These are phyloP conservation scores for Eleusine coracana DNA, from an alignment of 176 grass and related monocot species.

Conservation along the genomic window DNA sequence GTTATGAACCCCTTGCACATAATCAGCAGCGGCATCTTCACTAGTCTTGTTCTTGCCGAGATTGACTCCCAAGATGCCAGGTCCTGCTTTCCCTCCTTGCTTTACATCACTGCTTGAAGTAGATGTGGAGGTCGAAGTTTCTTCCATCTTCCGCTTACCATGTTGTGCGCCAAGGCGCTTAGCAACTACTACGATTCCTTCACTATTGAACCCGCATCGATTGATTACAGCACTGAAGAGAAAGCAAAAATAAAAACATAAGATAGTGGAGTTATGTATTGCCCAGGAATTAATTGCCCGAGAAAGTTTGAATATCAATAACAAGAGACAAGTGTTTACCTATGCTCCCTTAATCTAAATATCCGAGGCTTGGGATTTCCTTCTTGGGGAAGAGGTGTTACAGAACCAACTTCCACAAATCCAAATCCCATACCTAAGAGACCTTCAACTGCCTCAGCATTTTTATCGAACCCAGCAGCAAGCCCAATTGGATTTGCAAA, in stretches of 20 bases:
- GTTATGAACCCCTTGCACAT: slow-evolving; percentile 97
- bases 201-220: slow-evolving; percentile 91
- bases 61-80: slow-evolving; percentile 96
- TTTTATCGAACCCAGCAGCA: slow-evolving; percentile 98
- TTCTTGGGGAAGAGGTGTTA: slow-evolving; percentile 91
- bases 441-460: slow-evolving; percentile 91
- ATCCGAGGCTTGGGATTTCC: slow-evolving; percentile 96
- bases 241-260: slow-evolving; percentile 31
- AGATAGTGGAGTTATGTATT: slow-evolving; percentile 9
- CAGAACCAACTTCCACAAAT: slow-evolving; percentile 97
- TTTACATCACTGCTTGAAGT: slow-evolving; percentile 52
- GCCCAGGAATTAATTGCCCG: slow-evolving; percentile 3
- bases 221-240: slow-evolving; percentile 80
- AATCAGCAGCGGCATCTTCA: slow-evolving; percentile 94
- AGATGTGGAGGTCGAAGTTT: slow-evolving; percentile 59
- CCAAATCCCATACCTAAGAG: slow-evolving; percentile 90
- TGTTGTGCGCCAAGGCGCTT: slow-evolving; percentile 96
- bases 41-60: slow-evolving; percentile 97
- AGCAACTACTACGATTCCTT: slow-evolving; percentile 91
- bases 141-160: slow-evolving; percentile 99
- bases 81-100: slow-evolving; percentile 94
- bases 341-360: slow-evolving; percentile 77
- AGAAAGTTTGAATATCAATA: slow-evolving; percentile 5
- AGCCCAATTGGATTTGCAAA: slow-evolving; percentile 91
- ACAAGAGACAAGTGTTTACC: slow-evolving; percentile 54